Percentiles rank a stretch among this genome's conserved stretches.
Evolutionary conservation across 1,284 basidiomycete genomes (phyloP).

Genomic region (Tranzscheliella williamsii): DNA sequence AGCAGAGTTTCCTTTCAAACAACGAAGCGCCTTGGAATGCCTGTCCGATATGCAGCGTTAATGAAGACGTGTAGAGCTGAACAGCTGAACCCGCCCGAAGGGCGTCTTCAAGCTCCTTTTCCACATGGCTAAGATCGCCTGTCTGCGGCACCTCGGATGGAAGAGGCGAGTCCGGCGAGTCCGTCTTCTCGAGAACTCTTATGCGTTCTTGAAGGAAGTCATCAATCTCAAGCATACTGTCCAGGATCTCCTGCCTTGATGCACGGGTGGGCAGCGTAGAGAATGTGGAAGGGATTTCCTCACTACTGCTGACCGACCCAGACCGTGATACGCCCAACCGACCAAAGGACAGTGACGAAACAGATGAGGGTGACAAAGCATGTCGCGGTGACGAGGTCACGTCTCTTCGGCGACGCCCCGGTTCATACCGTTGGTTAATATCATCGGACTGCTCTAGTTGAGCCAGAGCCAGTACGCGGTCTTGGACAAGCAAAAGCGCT

Average conservation of each 20-base stretch:
- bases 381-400: constrained; percentile 4
- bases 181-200: constrained; percentile 20
- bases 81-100: constrained; percentile 44
- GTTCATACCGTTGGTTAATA: constrained; percentile 9
- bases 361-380: constrained; percentile 3
- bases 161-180: constrained; percentile 20
- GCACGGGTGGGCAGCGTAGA: constrained; percentile 35
- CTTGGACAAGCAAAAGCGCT: constrained; percentile 48
- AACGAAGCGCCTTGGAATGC: constrained; percentile 54
- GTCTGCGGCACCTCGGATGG: constrained; percentile 21
- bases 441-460: constrained; percentile 18
- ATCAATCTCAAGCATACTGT: constrained; percentile 53
- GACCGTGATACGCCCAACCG: constrained; percentile 19
- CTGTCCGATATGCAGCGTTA: constrained; percentile 54
- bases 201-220: constrained; percentile 48
- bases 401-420: constrained; percentile 5
- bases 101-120: constrained; percentile 48
- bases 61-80: constrained; percentile 51
- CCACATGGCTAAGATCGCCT: constrained; percentile 23
- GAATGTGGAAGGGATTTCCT: constrained; percentile 24
- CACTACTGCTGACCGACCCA: constrained; percentile 17
- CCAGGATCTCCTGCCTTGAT: constrained; percentile 42
- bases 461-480: constrained; percentile 47
- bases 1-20: constrained; percentile 56
- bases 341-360: constrained; percentile 26